Percentiles rank a stretch among this genome's conserved stretches.
These are phyloP conservation scores for Diaporthe batatas DNA, from an alignment of 2,329 filamentous ascomycete genomes.

Conservation along the genomic window DNA sequence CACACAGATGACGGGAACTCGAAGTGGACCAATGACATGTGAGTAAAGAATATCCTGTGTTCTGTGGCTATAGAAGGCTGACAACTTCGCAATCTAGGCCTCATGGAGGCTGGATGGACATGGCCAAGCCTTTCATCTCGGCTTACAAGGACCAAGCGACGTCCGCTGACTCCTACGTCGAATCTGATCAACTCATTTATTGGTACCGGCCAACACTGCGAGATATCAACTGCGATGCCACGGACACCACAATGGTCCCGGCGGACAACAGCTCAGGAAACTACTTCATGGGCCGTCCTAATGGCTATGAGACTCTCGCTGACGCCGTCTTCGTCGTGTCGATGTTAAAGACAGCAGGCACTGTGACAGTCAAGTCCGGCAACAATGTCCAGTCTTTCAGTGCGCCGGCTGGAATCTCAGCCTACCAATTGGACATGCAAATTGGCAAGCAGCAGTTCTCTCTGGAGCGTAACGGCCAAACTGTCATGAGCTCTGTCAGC, in stretches of 20 bases:
- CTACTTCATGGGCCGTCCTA: conserved; percentile 64
- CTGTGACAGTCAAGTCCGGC: conserved; percentile 60
- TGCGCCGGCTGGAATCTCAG: conserved; percentile 60
- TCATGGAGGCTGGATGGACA: conserved; percentile 66
- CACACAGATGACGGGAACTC: conserved; percentile 59
- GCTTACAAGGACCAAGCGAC: conserved; percentile 63
- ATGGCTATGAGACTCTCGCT: conserved; percentile 62
- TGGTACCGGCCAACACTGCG: conserved; percentile 67
- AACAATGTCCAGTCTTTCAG: conserved; percentile 56
- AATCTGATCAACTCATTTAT: conserved; percentile 64
- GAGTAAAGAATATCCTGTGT: conserved; percentile 1
- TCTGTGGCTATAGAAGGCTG: not conserved
- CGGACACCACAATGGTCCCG: conserved; percentile 62
- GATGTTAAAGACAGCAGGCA: conserved; percentile 60
- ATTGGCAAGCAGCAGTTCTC: conserved; percentile 62
- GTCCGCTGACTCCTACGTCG: conserved; percentile 53
- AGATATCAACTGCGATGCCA: conserved; percentile 62
- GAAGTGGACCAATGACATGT: conserved; percentile 65
- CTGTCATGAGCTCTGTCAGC: conserved; percentile 60
- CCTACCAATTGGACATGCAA: conserved; percentile 61
- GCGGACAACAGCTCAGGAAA: conserved; percentile 62
- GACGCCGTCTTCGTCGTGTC: conserved; percentile 67
- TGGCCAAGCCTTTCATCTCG: conserved; percentile 66
- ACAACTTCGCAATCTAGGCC: conserved; percentile 45
- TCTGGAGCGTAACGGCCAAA: conserved; percentile 56